Percentiles rank a stretch among this genome's conserved stretches.
Evolutionary conservation across 1,284 basidiomycete species (phyloP).

Genomic region (Austroboletus novae-zelandiae): DNA sequence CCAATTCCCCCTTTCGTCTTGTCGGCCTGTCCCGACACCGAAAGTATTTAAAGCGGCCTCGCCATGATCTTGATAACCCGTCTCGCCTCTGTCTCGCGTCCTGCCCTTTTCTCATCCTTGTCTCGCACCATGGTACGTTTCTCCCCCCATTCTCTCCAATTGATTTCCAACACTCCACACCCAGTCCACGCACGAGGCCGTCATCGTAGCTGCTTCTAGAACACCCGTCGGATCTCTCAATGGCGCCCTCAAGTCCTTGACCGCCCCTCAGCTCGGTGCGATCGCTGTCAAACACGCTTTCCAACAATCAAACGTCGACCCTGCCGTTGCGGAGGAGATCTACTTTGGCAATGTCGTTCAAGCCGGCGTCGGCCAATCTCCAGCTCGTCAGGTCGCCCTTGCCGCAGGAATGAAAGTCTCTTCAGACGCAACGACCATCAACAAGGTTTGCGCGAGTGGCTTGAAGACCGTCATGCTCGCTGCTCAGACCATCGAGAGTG

Average conservation of each 20-base stretch:
- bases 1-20: slow-evolving; percentile 9
- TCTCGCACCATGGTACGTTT: slow-evolving; percentile 46
- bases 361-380: slow-evolving; percentile 93
- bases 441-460: slow-evolving; percentile 98
- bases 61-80: slow-evolving; percentile 37
- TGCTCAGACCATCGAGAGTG: slow-evolving; percentile 85
- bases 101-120: slow-evolving; percentile 34
- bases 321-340: slow-evolving; percentile 86
- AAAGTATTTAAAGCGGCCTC: slow-evolving; percentile 16
- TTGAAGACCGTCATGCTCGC: slow-evolving; percentile 95
- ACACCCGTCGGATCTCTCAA: slow-evolving; percentile 96
- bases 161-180: slow-evolving; percentile 7
- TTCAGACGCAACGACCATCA: slow-evolving; percentile 98
- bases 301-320: slow-evolving; percentile 75
- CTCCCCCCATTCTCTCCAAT: background rate
- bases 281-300: slow-evolving; percentile 91
- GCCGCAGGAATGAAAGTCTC: slow-evolving; percentile 77
- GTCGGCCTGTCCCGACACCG: slow-evolving; percentile 25
- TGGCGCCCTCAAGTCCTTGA: slow-evolving; percentile 84
- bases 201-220: slow-evolving; percentile 92
- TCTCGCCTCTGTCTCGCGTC: slow-evolving; percentile 33
- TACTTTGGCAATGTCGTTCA: slow-evolving; percentile 98
- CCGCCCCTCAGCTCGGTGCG: slow-evolving; percentile 88
- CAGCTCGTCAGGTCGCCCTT: slow-evolving; percentile 93
- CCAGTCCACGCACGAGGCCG: slow-evolving; percentile 69